Evolutionary conservation across 805 yeast species (phyloP).

Genomic region (Candida piceae): DNA sequence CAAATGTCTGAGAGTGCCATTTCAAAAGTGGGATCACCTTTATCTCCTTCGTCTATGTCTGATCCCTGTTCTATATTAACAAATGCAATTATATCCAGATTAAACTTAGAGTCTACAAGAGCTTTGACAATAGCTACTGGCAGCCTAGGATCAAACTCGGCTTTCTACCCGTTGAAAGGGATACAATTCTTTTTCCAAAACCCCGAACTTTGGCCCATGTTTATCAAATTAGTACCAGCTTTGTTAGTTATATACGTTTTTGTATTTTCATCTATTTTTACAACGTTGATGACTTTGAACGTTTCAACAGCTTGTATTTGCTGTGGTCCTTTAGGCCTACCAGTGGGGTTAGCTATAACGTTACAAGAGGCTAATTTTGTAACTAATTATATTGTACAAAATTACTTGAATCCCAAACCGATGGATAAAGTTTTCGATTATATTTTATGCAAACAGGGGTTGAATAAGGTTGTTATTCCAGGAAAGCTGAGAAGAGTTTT

Average conservation of each 20-base stretch:
- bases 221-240: slow-evolving; percentile 21
- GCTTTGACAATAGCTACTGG: slow-evolving; percentile 18
- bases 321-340: slow-evolving; percentile 26
- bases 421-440: slow-evolving; percentile 23
- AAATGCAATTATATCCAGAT: slow-evolving; percentile 13
- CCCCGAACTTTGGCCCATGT: slow-evolving; percentile 24
- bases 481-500: slow-evolving; percentile 30
- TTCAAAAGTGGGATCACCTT: too few relatives aligned
- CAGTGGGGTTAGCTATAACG: slow-evolving; percentile 20
- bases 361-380: slow-evolving; percentile 23
- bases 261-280: slow-evolving; percentile 15
- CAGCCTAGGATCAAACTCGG: slow-evolving; percentile 10
- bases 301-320: slow-evolving; percentile 14
- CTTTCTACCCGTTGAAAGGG: slow-evolving; percentile 23
- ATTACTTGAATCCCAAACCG: slow-evolving; percentile 22
- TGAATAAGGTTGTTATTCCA: slow-evolving; percentile 27
- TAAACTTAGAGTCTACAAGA: slow-evolving; percentile 17
- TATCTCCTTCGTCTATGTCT: slow-evolving; percentile 4
- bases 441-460: slow-evolving; percentile 24
- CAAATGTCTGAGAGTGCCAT: too few relatives aligned
- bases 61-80: neutral
- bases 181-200: slow-evolving; percentile 21
- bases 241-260: slow-evolving; percentile 17
- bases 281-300: slow-evolving; percentile 22
- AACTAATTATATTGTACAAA: slow-evolving; percentile 20